phyloP scores from a whole-genome alignment of 1,284 basidiomycete species.

The Violaceomyces palustris region DNA sequence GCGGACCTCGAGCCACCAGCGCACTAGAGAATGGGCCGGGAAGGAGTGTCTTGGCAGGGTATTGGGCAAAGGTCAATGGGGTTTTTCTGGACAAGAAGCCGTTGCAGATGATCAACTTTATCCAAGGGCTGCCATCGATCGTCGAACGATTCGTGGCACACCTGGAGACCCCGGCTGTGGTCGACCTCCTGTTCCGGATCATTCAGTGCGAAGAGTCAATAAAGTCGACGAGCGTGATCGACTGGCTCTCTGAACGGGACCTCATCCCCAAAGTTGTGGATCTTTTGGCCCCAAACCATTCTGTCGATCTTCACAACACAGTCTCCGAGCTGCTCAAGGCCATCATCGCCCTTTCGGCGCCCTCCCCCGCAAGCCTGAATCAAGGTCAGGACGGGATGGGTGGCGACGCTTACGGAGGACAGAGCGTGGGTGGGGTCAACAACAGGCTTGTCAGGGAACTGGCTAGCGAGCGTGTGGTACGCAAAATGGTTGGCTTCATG shows the following conservation, averaged over 20 bases:
- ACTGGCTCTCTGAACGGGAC: conserved; percentile 83
- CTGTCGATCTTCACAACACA: conserved; percentile 75
- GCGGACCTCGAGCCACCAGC: conserved; percentile 13
- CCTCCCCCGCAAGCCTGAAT: conserved; percentile 64
- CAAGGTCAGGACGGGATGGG: conserved; percentile 54
- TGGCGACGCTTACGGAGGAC: conserved; percentile 17
- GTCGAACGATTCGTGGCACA: conserved; percentile 78
- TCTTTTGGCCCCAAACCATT: conserved; percentile 73
- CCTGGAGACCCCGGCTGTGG: conserved; percentile 83
- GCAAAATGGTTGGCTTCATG: conserved; percentile 73
- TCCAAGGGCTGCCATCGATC: conserved; percentile 74
- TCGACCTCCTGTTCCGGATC: conserved; percentile 85
- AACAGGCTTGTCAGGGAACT: conserved; percentile 86
- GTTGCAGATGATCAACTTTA: conserved; percentile 81
- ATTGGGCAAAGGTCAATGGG: conserved; percentile 76
- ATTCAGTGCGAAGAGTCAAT: conserved; percentile 85
- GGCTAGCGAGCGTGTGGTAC: conserved; percentile 70
- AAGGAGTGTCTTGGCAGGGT: conserved; percentile 56
- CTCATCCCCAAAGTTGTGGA: conserved; percentile 77
- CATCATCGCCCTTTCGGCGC: conserved; percentile 89
- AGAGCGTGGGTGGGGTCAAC: conserved; percentile 44
- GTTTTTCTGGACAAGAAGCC: conserved; percentile 82
- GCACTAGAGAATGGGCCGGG: conserved; percentile 54
- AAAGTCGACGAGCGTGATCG: conserved; percentile 66
- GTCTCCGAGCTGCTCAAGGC: conserved; percentile 89